A percentile compares a stretch with the other conserved stretches of the same genome.
Conservation (phyloP, 768 basidiomycete species). For the Fistulinella prunicolor region DNA sequence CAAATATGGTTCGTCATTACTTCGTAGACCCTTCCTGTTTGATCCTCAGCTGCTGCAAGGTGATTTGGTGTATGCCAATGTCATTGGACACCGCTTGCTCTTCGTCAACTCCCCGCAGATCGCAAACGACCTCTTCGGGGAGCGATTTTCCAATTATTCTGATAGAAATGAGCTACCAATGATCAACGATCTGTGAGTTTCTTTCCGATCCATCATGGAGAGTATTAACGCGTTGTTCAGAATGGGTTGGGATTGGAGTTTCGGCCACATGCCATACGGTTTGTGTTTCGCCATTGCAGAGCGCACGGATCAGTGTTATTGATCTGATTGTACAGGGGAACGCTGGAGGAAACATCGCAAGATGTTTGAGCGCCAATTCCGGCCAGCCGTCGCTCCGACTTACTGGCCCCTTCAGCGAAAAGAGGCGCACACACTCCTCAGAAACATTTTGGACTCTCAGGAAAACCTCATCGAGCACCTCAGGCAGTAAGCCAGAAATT, state of each 20-base stretch:
- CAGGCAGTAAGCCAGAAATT: constrained; percentile 40
- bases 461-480: constrained; percentile 47
- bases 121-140: constrained; percentile 55
- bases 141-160: constrained; percentile 53
- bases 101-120: constrained; percentile 47
- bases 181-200: constrained; percentile 47
- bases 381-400: constrained; percentile 37
- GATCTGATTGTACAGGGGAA: constrained; percentile 36
- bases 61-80: constrained; percentile 51
- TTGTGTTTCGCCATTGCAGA: constrained; percentile 3
- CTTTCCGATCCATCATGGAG: neutral
- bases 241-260: constrained; percentile 48
- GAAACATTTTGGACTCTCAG: constrained; percentile 41
- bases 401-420: constrained; percentile 46
- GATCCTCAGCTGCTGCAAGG: no score
- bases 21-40: neutral
- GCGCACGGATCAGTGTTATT: neutral
- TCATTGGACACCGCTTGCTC: constrained; percentile 47
- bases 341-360: constrained; percentile 51
- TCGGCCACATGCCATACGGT: constrained; percentile 55
- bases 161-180: constrained; percentile 47
- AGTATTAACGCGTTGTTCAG: constrained; percentile 30
- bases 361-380: constrained; percentile 52
- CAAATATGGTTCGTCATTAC: constrained; percentile 30
- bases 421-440: constrained; percentile 45